Percentiles rank a stretch among this genome's conserved stretches.
Conservation (phyloP, 2,329 filamentous ascomycete species). For the Verticillium longisporum region DNA sequence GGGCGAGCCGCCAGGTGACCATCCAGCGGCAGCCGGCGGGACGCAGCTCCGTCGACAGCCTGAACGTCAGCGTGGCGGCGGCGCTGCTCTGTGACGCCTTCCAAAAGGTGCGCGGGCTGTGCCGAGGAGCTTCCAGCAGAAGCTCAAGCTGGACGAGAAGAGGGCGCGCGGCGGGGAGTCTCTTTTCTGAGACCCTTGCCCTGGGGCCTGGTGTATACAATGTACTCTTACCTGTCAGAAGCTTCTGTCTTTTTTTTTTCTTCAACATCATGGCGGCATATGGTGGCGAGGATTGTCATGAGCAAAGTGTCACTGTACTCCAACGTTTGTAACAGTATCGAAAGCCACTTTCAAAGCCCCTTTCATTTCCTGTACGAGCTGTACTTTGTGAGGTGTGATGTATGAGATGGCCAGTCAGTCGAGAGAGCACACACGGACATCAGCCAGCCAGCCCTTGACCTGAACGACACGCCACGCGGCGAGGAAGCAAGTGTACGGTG, state of each 20-base stretch:
- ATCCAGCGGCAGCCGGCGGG: constrained; percentile 47
- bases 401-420: background rate
- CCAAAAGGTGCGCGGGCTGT: constrained; percentile 31
- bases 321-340: background rate
- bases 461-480: too few species aligned
- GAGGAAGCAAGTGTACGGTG: too few species aligned
- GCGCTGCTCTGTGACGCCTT: constrained; percentile 70
- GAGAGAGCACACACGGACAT: too few species aligned
- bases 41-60: constrained; percentile 65
- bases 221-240: background rate
- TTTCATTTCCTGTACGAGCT: background rate
- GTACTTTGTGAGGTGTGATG: background rate
- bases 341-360: background rate
- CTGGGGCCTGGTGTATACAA: background rate
- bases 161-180: constrained; percentile 13
- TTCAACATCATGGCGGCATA: background rate
- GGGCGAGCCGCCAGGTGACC: constrained; percentile 58
- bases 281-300: background rate
- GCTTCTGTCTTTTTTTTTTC: too few species aligned
- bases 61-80: constrained; percentile 89
- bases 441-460: too few species aligned
- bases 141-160: constrained; percentile 25
- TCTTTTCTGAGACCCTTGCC: constrained; percentile 4
- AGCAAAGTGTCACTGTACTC: background rate
- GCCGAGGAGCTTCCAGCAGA: constrained; percentile 21